A percentile compares a stretch with the other conserved stretches of the same genome.
phyloP scores from a whole-genome alignment of 1,284 basidiomycete species.

The Waitea zeae region DNA sequence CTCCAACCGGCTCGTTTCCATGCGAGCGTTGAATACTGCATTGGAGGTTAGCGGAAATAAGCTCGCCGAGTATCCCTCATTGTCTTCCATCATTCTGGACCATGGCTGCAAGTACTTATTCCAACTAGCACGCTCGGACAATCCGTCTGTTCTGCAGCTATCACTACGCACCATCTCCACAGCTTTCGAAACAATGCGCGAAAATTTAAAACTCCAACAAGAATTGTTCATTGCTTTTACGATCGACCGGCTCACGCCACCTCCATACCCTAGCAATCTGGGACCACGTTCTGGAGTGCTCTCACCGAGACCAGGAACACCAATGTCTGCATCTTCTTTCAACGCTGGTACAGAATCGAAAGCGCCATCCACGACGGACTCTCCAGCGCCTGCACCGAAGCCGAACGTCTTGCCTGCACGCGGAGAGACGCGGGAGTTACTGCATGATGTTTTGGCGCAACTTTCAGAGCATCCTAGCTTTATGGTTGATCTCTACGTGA shows the following conservation, averaged over 20 bases:
- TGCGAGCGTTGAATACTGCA: conserved; percentile 79
- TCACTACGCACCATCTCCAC: conserved; percentile 78
- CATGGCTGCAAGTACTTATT: conserved; percentile 94
- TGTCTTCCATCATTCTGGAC: conserved; percentile 64
- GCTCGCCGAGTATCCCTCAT: conserved; percentile 60
- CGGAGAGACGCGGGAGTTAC: conserved; percentile 78
- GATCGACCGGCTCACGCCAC: conserved; percentile 73
- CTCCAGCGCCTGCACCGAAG: conserved; percentile 11
- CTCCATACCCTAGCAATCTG: conserved; percentile 19
- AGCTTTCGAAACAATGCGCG: conserved; percentile 78
- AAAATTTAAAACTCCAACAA: conserved; percentile 87
- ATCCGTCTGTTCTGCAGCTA: conserved; percentile 60
- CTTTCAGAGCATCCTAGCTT: conserved; percentile 73
- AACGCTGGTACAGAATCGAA: conserved; percentile 8
- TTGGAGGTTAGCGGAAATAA: conserved; percentile 73
- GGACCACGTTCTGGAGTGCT: not conserved
- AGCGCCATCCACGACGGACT: conserved; percentile 8
- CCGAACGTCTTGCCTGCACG: conserved; percentile 59
- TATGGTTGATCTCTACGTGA: conserved; percentile 90
- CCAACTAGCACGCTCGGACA: conserved; percentile 84
- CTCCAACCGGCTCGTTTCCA: conserved; percentile 81
- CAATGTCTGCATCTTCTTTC: conserved; percentile 8
- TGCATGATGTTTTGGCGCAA: conserved; percentile 78
- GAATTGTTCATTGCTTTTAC: conserved; percentile 92
- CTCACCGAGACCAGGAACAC: conserved; percentile 4